Conservation (phyloP, 129 eudicot species). For the Sambucus nigra region DNA sequence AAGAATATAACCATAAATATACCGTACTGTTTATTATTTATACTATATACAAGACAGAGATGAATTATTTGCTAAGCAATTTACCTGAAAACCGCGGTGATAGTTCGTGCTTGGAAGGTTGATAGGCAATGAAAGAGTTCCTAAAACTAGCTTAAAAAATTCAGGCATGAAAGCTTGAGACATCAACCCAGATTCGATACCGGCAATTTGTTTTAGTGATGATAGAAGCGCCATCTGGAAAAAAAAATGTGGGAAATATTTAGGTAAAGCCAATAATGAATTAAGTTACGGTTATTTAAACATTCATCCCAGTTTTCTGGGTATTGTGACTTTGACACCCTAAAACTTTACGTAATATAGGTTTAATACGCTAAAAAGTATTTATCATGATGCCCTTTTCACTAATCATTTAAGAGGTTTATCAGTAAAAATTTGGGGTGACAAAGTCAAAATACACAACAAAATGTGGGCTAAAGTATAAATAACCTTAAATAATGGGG, state of each 20-base stretch:
- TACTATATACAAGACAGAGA: not conserved
- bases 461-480: no score
- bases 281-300: no score
- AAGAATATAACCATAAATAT: not conserved
- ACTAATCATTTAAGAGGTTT: no score
- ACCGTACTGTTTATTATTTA: not conserved
- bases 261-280: conserved; percentile 13
- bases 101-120: conserved; percentile 81
- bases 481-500: no score
- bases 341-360: no score
- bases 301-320: no score
- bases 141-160: conserved; percentile 78
- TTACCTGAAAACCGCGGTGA: conserved; percentile 78
- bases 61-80: not conserved
- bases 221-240: conserved; percentile 92
- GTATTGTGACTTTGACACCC: no score
- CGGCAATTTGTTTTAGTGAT: conserved; percentile 75
- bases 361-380: no score
- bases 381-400: no score
- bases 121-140: conserved; percentile 94
- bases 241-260: not conserved
- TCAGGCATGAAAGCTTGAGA: conserved; percentile 78
- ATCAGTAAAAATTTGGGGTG: no score
- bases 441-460: no score
- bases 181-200: conserved; percentile 50